Conservation (phyloP, 805 yeast genomes). For the Metschnikowia vanudenii region DNA sequence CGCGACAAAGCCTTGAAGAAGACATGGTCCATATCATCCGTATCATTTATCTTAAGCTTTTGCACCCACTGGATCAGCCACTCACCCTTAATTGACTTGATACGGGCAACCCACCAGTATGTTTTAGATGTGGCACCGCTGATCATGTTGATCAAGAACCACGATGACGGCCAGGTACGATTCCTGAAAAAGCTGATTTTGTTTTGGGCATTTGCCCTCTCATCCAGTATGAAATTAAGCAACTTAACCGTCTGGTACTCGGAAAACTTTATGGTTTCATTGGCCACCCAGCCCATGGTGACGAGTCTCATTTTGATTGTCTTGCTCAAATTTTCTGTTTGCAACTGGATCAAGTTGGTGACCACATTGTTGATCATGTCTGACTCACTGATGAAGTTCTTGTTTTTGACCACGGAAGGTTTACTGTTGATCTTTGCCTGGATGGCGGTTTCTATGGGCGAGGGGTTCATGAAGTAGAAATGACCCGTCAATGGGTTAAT, state of each 20-base stretch:
- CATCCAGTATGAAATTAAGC: constrained; percentile 29
- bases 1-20: constrained; percentile 42
- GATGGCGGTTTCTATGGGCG: constrained; percentile 33
- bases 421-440: constrained; percentile 34
- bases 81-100: constrained; percentile 48
- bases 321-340: constrained; percentile 47
- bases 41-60: constrained; percentile 21
- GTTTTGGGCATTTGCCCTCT: constrained; percentile 20
- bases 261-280: constrained; percentile 50
- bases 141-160: constrained; percentile 49
- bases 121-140: constrained; percentile 37
- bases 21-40: constrained; percentile 25
- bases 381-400: constrained; percentile 28
- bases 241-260: constrained; percentile 47
- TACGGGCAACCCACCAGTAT: constrained; percentile 54
- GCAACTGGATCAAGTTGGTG: constrained; percentile 41
- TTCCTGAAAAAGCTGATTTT: constrained; percentile 44
- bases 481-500: constrained; percentile 42
- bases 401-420: constrained; percentile 17
- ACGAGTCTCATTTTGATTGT: constrained; percentile 56
- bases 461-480: constrained; percentile 41
- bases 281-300: constrained; percentile 69
- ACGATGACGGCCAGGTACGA: constrained; percentile 55
- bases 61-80: constrained; percentile 57
- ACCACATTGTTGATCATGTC: constrained; percentile 34